These are phyloP conservation scores for Aphanomyces euteiches DNA, from an alignment of 352 stramenopile species.

Conservation along the genomic window DNA sequence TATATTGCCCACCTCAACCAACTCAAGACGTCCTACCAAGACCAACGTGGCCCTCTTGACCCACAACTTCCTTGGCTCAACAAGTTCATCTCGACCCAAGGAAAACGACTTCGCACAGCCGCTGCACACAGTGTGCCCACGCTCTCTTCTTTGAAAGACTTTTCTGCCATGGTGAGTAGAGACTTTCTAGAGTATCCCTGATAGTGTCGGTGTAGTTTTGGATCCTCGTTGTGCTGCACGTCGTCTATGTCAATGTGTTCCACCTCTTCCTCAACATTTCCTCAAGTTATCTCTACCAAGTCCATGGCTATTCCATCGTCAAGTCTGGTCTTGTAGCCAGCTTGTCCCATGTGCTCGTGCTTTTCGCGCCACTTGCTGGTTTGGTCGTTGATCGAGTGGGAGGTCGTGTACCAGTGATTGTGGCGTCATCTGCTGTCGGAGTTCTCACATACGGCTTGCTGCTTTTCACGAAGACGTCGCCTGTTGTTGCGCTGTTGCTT, in stretches of 20 bases:
- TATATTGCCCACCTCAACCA: slow-evolving; percentile 7
- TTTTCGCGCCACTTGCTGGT: slow-evolving; percentile 38
- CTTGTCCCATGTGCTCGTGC: slow-evolving; percentile 30
- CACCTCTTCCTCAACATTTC: slow-evolving; percentile 42
- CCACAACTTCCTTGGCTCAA: slow-evolving; percentile 14
- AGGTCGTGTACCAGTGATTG: slow-evolving; percentile 37
- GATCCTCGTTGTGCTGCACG: slow-evolving; percentile 37
- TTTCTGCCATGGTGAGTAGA: slow-evolving; percentile 18
- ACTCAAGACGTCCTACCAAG: background rate
- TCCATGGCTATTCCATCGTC: slow-evolving; percentile 30
- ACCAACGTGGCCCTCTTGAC: background rate
- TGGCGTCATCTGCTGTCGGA: slow-evolving; percentile 15
- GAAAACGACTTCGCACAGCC: background rate
- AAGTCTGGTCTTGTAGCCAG: slow-evolving; percentile 35
- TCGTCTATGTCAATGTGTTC: slow-evolving; percentile 38
- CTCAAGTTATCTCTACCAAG: slow-evolving; percentile 34
- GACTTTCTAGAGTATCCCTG: no score
- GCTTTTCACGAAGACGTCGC: slow-evolving; percentile 27
- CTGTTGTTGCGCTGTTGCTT: slow-evolving; percentile 31
- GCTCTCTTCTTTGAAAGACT: background rate
- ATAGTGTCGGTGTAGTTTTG: slow-evolving; percentile 33
- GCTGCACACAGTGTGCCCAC: background rate
- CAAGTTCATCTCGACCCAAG: background rate
- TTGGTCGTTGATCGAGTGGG: slow-evolving; percentile 39
- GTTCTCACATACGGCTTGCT: slow-evolving; percentile 32